Evolutionary conservation across 2,329 filamentous ascomycete species (phyloP), one percentile per base, ranked within the genome.

Genomic region (Chaetomiaceae sp.): DNA sequence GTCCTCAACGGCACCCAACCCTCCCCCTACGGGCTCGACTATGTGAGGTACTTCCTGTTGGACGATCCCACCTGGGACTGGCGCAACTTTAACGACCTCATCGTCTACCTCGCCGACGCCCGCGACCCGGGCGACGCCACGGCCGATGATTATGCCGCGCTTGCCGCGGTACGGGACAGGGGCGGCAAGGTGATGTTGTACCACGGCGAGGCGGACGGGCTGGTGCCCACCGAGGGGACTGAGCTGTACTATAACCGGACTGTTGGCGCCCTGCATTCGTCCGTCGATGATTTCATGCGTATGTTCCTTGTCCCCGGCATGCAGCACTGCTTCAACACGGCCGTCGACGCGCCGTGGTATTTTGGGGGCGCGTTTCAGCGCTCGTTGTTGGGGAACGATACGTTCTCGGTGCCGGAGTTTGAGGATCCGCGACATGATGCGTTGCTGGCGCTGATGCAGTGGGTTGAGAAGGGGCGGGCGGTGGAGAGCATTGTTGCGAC

Each of bases 291-390:
- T 15, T 78, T 78, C 62, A 82, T 79, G 64, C 63, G 70, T 2
- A 69, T 78, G 58, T 81, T 81, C 62, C 63, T 69, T 4, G 71
- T 80, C 6, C 76, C 77, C 1, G 79, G 78, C 1, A 74, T 80
- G 68, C 68, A 65, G 4, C 79, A 82, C 59, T 82, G 80, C 52
- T 56, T 53, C 31, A 53, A 57, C 25, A 63, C 67, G 9, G 56
- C 63, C 2, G 58, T 63, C 6, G 61, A 65, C 29, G 69, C 69
- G 19, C 71, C 71, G 6, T 72, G 67, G 66, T 63, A 67, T 48
- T 65, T 73, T 37, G 68, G 56, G 0, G 68, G 58, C 4, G 63
- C 66, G 4, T 61, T 59, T 22, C 65, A 70, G 59, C 1, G 52
- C 53, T n/a, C n/a, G n/a, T n/a, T n/a, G 0, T 47, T 66, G 39